A percentile compares a stretch with the other conserved stretches of the same genome.
Conservation (phyloP, 331 rosid genomes). For the Pyracantha coccinea region DNA sequence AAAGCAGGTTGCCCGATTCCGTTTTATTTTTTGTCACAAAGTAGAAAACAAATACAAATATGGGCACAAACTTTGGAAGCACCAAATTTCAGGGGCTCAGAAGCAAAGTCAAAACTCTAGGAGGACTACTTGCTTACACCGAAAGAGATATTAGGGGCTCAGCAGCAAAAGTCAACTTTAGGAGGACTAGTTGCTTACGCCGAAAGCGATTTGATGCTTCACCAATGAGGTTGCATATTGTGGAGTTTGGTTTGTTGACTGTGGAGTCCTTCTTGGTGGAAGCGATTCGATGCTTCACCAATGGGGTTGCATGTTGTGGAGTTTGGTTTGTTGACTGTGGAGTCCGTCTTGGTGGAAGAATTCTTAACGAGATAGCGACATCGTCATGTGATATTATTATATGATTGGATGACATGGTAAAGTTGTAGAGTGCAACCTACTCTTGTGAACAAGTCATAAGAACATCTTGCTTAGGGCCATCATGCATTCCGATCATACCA, state of each 20-base stretch:
- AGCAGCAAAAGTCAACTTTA: background rate
- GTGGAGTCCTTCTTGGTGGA: background rate
- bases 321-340: background rate
- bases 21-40: background rate
- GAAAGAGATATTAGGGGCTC: background rate
- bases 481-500: no score
- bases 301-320: background rate
- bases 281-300: no score
- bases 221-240: background rate
- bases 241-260: background rate
- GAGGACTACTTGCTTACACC: background rate
- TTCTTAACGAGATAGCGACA: no score
- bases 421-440: no score
- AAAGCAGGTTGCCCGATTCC: background rate
- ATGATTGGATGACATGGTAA: no score
- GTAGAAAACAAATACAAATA: background rate
- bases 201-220: background rate
- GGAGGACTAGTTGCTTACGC: constrained; percentile 2
- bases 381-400: no score
- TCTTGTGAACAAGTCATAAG: no score
- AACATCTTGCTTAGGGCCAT: no score
- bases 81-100: background rate
- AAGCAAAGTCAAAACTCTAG: background rate
- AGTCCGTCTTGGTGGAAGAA: no score
- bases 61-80: background rate